A percentile compares a stretch with the other conserved stretches of the same genome.
Conservation (phyloP, 1,139 yeast genomes). For the Protomyces macrosporus region DNA sequence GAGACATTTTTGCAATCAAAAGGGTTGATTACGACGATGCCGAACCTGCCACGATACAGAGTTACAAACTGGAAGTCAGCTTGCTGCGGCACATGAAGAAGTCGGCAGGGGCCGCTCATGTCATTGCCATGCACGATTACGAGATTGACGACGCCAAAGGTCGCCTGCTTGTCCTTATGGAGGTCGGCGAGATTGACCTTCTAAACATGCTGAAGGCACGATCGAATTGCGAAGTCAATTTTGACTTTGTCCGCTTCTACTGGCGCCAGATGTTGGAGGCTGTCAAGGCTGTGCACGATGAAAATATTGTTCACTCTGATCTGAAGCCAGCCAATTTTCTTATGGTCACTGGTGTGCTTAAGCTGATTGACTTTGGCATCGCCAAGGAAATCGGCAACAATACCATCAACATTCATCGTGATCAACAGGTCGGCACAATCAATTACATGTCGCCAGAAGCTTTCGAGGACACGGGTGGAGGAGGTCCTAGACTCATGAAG, state of each 20-base stretch:
- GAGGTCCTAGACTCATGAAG: constrained; percentile 56
- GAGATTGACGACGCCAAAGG: constrained; percentile 61
- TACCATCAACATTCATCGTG: constrained; percentile 83
- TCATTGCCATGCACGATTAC: constrained; percentile 71
- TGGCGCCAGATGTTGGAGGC: constrained; percentile 76
- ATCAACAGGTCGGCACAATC: constrained; percentile 90
- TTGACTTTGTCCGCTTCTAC: constrained; percentile 75
- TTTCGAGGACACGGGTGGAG: constrained; percentile 53
- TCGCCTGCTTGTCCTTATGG: constrained; percentile 64
- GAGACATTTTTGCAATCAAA: constrained; percentile 68
- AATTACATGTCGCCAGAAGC: constrained; percentile 99
- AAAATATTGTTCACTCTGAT: constrained; percentile 90
- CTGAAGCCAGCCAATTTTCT: constrained; percentile 92
- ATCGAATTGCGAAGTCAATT: constrained; percentile 53
- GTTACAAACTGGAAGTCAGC: constrained; percentile 87
- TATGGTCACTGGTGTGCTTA: constrained; percentile 75
- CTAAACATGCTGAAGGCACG: constrained; percentile 72
- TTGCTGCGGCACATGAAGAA: constrained; percentile 54
- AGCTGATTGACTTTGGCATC: constrained; percentile 92
- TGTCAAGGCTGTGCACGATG: constrained; percentile 78
- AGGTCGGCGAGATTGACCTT: constrained; percentile 87
- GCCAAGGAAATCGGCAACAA: constrained; percentile 92
- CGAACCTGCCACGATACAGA: constrained; percentile 65
- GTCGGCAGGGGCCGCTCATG: constrained; percentile 52
- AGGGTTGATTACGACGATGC: constrained; percentile 75